Base-by-base conservation (phyloP, 306 rosid genomes). In the Styphnolobium japonicum region DNA sequence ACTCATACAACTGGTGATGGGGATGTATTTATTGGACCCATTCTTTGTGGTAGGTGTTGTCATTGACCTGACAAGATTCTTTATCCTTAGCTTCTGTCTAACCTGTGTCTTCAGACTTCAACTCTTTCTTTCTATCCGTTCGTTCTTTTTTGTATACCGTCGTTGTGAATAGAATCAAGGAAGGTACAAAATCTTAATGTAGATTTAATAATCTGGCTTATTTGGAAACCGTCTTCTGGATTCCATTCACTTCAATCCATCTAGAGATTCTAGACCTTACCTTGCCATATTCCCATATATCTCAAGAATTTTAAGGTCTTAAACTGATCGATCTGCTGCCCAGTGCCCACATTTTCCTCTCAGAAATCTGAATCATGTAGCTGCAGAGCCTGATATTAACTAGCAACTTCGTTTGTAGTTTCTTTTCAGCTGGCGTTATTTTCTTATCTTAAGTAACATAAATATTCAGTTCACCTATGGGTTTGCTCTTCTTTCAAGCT, bases 1-100 rank as follows among this genome's bases (percentile, higher is more conserved):
- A 37, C 83, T 5, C 98, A 93, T 82, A 87, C 99, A 51, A 93
- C 99, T 27, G 99, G 98, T 73, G 98, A 96, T 31, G 99, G 99
- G 71, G 99, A 95, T 88, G 91, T 96, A 73, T 95, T 95, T 81
- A 90, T 91, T 60, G 99, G 99, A 75, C 98, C 98, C 10, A 85
- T 93, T 79, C 76, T 95, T 63, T 95, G 90, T 84, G 97, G 99
- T 94, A 86, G 43, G 87, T 67, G 52, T 45, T 53, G 57, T 53
- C 76, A 33, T 62, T 45, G 10, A 67, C 76, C 40, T 31, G 37
- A 64, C 16, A 34, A 53, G 34, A 6, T 52, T 40, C 3, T 58
- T 43, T 73, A 4, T n/a, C 16, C n/a, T n/a, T n/a, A n/a, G n/a
- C 31, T 73, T 33, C 25, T 56, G 14, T 64, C 42, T 53, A 71